These are phyloP conservation scores for Ophiostoma novo-ulmi DNA, from an alignment of 2,329 filamentous ascomycete species.

Conservation along the genomic window DNA sequence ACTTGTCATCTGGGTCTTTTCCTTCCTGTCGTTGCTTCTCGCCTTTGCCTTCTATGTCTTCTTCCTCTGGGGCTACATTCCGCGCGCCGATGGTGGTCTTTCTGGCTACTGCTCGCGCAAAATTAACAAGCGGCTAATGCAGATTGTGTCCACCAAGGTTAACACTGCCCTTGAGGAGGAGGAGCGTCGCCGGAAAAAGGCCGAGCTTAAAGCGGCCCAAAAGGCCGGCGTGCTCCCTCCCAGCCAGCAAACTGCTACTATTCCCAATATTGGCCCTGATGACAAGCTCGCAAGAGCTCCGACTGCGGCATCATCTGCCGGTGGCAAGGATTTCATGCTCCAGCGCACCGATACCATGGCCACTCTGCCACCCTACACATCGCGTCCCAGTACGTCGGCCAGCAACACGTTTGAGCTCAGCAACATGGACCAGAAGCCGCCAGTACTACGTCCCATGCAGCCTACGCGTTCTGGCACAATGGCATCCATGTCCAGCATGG, in stretches of 20 bases:
- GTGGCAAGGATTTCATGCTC: slow-evolving; percentile 37
- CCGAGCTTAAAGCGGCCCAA: slow-evolving; percentile 47
- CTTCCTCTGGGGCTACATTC: slow-evolving; percentile 91
- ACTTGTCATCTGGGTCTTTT: slow-evolving; percentile 80
- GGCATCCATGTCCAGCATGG: slow-evolving; percentile 29
- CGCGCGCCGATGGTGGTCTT: slow-evolving; percentile 71
- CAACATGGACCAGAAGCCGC: slow-evolving; percentile 49
- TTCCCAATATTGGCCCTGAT: slow-evolving; percentile 48
- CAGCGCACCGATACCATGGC: slow-evolving; percentile 55
- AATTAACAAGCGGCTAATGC: slow-evolving; percentile 76
- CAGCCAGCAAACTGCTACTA: slow-evolving; percentile 56
- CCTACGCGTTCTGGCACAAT: slow-evolving; percentile 35
- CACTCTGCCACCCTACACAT: slow-evolving; percentile 59
- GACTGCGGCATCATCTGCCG: background rate
- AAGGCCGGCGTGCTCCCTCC: slow-evolving; percentile 51
- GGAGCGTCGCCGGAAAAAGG: slow-evolving; percentile 53
- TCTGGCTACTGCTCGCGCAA: slow-evolving; percentile 86
- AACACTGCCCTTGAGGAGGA: slow-evolving; percentile 83
- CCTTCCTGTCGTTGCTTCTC: slow-evolving; percentile 66
- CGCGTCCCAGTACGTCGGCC: slow-evolving; percentile 51
- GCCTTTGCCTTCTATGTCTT: slow-evolving; percentile 75
- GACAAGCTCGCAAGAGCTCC: slow-evolving; percentile 55
- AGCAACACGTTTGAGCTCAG: slow-evolving; percentile 46
- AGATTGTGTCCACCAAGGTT: slow-evolving; percentile 80
- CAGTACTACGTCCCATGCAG: slow-evolving; percentile 40